Conservation (phyloP, 805 yeast genomes). For the Cyberlindnera subsufficiens region DNA sequence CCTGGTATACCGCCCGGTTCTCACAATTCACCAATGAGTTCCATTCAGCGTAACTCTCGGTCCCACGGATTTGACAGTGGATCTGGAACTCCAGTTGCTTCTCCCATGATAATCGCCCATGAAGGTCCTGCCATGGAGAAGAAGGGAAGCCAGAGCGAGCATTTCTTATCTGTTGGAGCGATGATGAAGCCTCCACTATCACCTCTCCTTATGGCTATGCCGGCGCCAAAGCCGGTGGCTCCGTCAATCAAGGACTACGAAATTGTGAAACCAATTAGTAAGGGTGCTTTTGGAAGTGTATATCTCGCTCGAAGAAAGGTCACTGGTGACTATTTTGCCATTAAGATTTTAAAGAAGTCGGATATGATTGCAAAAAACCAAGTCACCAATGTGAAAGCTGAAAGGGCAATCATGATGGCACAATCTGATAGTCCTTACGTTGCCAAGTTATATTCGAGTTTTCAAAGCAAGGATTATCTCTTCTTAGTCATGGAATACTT, state of each 20-base stretch:
- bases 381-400: conserved; percentile 89
- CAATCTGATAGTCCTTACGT: conserved; percentile 92
- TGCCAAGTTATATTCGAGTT: conserved; percentile 81
- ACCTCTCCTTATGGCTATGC: conserved; percentile 67
- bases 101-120: conserved; percentile 49
- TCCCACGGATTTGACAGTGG: conserved; percentile 14
- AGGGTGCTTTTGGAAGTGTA: conserved; percentile 97
- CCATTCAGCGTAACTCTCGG: conserved; percentile 48
- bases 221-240: conserved; percentile 42
- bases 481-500: conserved; percentile 95
- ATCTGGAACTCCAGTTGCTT: conserved; percentile 42
- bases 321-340: conserved; percentile 94
- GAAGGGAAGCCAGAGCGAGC: conserved; percentile 20
- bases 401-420: conserved; percentile 96
- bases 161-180: conserved; percentile 20
- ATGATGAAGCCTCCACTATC: conserved; percentile 63
- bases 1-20: conserved; percentile 13
- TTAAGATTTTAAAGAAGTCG: conserved; percentile 82
- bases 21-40: conserved; percentile 48
- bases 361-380: conserved; percentile 98
- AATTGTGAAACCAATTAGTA: conserved; percentile 85
- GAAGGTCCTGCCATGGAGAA: conserved; percentile 30
- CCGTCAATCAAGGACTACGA: conserved; percentile 88
- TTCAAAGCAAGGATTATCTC: conserved; percentile 81
- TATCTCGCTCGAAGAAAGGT: conserved; percentile 74